Conservation (phyloP, 1,284 basidiomycete genomes). For the Sparassis latifolia region DNA sequence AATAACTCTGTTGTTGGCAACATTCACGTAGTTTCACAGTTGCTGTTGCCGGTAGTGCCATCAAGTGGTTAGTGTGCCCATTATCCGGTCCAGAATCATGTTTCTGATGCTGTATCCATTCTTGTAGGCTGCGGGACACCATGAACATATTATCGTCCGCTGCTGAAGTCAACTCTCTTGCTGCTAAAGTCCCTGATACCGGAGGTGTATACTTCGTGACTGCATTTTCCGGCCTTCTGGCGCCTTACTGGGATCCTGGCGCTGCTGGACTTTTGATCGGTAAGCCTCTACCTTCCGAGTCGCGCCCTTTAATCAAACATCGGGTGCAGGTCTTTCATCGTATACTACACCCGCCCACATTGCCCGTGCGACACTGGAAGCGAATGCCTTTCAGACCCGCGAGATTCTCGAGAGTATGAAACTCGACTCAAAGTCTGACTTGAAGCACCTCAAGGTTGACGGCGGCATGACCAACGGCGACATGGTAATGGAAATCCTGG, state of each 20-base stretch:
- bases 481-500: slow-evolving; percentile 86
- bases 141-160: slow-evolving; percentile 81
- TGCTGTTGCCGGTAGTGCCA: slow-evolving; percentile 90
- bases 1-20: neutral
- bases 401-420: slow-evolving; percentile 95
- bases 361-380: slow-evolving; percentile 90
- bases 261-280: slow-evolving; percentile 83
- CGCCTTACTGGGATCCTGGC: slow-evolving; percentile 89
- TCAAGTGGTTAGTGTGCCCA: slow-evolving; percentile 66
- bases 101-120: neutral
- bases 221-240: slow-evolving; percentile 88
- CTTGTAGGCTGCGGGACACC: slow-evolving; percentile 75
- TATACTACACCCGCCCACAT: slow-evolving; percentile 95
- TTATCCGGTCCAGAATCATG: neutral
- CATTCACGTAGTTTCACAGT: slow-evolving; percentile 37
- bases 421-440: slow-evolving; percentile 68
- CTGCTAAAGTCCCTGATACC: slow-evolving; percentile 71
- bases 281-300: slow-evolving; percentile 17
- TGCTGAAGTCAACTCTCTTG: slow-evolving; percentile 81
- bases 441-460: slow-evolving; percentile 87
- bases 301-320: neutral
- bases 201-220: slow-evolving; percentile 98
- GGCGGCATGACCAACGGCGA: slow-evolving; percentile 94
- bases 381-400: slow-evolving; percentile 85
- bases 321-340: slow-evolving; percentile 62